Evolutionary conservation across 352 stramenopile genomes (phyloP), one percentile per base, ranked within the genome.

Genomic region (Phytophthora fragariaefolia): DNA sequence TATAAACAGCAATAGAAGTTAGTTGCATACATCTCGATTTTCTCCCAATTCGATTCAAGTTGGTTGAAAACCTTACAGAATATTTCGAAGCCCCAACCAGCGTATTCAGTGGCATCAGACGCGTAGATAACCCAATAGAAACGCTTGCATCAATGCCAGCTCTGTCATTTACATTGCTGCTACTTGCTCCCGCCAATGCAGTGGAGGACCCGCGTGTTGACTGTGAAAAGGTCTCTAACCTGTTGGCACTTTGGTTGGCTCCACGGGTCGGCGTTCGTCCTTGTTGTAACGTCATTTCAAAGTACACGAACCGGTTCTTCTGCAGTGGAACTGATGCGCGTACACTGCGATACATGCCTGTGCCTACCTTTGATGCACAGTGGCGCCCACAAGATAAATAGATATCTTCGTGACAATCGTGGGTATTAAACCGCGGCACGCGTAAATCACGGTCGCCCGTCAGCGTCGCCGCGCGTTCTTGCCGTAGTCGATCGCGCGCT

Each of bases 401-500:
- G 38, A 96, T 88, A 67, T 96, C 87, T 65, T 92, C 75, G 58
- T 95, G 79, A 71, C 82, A 93, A 70, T 96, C 89, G 20, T 89
- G 74, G 18, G 64, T 60, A 58, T 93, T 95, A 58, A 96, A 96
- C 12, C 81, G 77, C 15, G 88, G 86, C 12, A 93, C 84, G 15
- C 76, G 72, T 12, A 89, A 59, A 42, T 80, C 70, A 15, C 49
- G 69, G n/a, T 85, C 73, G 13, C 87, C 87, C 8, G 72, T 90
- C 40, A 93, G 47, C n/a, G 80, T 90, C 15, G 83, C 85, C 2
- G 84, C 85, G 27, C 84, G 82, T 62, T 95, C 85, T 23, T 89
- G 76, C 22, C 89, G 82, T 24, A 96, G 55, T 36, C 86, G 78
- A 58, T 96, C 89, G 12, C 89, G 83, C 18, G 78, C 87, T 45